phyloP scores from a whole-genome alignment of 2,329 filamentous ascomycete species.

The Cladophialophora chaetospira region DNA sequence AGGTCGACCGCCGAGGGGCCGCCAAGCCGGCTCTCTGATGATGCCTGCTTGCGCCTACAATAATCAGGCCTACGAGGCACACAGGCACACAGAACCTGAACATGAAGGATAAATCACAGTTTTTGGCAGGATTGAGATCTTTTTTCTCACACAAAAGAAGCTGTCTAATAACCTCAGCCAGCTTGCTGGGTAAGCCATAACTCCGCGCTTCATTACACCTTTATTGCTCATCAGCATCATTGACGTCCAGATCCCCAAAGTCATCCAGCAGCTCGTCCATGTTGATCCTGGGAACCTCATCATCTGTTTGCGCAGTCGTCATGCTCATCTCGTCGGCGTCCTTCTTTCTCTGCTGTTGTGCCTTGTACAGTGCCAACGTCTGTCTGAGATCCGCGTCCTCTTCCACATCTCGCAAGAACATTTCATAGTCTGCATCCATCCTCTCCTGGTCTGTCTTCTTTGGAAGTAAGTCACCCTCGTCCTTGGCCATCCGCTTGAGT shows the following conservation, averaged over 20 bases:
- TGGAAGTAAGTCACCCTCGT: constrained; percentile 83
- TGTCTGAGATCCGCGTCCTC: constrained; percentile 86
- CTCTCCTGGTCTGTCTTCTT: constrained; percentile 85
- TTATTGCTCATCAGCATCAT: constrained; percentile 47
- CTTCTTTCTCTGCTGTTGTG: constrained; percentile 59
- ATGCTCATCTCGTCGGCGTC: constrained; percentile 45
- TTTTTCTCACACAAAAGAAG: too few species aligned
- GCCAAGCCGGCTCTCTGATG: too few species aligned
- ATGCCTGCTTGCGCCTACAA: too few species aligned
- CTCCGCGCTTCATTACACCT: not conserved
- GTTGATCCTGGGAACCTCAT: constrained; percentile 68
- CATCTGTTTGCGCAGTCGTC: constrained; percentile 63
- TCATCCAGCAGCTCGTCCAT: constrained; percentile 87
- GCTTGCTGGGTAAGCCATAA: not conserved
- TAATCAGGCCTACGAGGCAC: too few species aligned
- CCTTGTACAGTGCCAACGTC: constrained; percentile 84
- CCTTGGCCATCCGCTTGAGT: constrained; percentile 87
- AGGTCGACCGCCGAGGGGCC: too few species aligned
- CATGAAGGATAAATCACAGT: too few species aligned
- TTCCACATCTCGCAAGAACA: constrained; percentile 95
- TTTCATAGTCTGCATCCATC: constrained; percentile 91
- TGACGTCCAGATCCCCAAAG: constrained; percentile 82
- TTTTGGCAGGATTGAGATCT: too few species aligned
- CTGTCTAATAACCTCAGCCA: too few species aligned
- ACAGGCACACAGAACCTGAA: too few species aligned